These are phyloP conservation scores for Rhynchospora tenuis DNA, from an alignment of 176 grass and related monocot species.

Conservation along the genomic window DNA sequence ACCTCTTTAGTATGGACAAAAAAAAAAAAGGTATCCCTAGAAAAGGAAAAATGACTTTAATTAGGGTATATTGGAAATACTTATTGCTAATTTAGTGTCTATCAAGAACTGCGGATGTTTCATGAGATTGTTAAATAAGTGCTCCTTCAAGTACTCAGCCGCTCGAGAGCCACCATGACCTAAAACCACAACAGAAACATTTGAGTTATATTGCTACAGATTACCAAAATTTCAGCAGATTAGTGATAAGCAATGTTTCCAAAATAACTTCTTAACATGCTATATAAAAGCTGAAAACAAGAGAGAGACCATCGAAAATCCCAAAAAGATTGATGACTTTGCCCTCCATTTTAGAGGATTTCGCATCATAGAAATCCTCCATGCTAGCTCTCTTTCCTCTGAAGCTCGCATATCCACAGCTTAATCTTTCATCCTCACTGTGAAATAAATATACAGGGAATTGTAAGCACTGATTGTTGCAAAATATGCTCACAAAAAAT, in stretches of 20 bases:
- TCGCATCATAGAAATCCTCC: constrained; percentile 78
- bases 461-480: constrained; percentile 17
- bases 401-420: constrained; percentile 77
- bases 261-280: background rate
- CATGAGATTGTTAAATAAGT: constrained; percentile 76
- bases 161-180: constrained; percentile 81
- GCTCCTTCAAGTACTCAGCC: constrained; percentile 67
- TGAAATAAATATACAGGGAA: constrained; percentile 38
- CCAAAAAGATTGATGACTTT: constrained; percentile 64
- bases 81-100: constrained; percentile 78
- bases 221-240: background rate
- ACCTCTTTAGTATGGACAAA: background rate
- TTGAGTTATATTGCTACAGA: too few species aligned
- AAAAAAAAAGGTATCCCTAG: background rate
- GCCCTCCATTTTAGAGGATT: constrained; percentile 48
- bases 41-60: constrained; percentile 12
- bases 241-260: background rate
- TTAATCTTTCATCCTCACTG: constrained; percentile 68
- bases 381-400: constrained; percentile 74
- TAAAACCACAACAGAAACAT: constrained; percentile 31
- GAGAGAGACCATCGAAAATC: constrained; percentile 64
- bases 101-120: constrained; percentile 66
- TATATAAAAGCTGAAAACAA: background rate
- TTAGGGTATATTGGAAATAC: constrained; percentile 36
- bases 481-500: constrained; percentile 10